Percentiles rank a stretch among this genome's conserved stretches.
Evolutionary conservation across 352 stramenopile species (phyloP).

Genomic region (Pythium brachiatum): DNA sequence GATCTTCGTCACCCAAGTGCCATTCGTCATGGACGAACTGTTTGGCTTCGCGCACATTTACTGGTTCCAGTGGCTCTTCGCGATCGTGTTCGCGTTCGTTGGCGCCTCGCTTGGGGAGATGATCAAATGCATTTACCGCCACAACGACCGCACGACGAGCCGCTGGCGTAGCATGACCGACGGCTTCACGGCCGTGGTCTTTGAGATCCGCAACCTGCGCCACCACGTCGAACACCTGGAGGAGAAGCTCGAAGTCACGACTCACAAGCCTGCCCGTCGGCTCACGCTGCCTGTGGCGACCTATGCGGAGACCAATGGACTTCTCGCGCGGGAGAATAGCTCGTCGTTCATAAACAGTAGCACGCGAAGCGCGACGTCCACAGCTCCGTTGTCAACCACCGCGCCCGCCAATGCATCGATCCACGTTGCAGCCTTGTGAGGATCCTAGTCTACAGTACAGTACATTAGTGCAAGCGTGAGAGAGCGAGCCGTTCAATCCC

Average conservation of each 20-base stretch:
- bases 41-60: slow-evolving; percentile 43
- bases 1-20: slow-evolving; percentile 35
- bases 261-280: slow-evolving; percentile 33
- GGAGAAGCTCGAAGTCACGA: slow-evolving; percentile 46
- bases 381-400: neutral
- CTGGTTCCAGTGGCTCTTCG: slow-evolving; percentile 42
- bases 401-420: neutral
- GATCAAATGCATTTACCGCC: slow-evolving; percentile 42
- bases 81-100: slow-evolving; percentile 35
- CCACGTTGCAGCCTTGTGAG: neutral
- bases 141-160: slow-evolving; percentile 28
- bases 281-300: slow-evolving; percentile 23
- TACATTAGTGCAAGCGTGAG: too few relatives aligned
- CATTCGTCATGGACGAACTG: slow-evolving; percentile 35
- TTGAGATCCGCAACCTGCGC: slow-evolving; percentile 45
- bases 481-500: neutral
- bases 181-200: slow-evolving; percentile 35
- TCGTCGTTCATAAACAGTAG: neutral
- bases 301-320: neutral
- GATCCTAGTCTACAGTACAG: too few relatives aligned
- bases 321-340: slow-evolving; percentile 25
- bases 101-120: slow-evolving; percentile 33
- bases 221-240: slow-evolving; percentile 49
- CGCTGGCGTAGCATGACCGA: slow-evolving; percentile 36
- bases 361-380: slow-evolving; percentile 5